A percentile compares a stretch with the other conserved stretches of the same genome.
phyloP scores from a whole-genome alignment of 495 filamentous ascomycete species.

The Daldinia caldariorum region DNA sequence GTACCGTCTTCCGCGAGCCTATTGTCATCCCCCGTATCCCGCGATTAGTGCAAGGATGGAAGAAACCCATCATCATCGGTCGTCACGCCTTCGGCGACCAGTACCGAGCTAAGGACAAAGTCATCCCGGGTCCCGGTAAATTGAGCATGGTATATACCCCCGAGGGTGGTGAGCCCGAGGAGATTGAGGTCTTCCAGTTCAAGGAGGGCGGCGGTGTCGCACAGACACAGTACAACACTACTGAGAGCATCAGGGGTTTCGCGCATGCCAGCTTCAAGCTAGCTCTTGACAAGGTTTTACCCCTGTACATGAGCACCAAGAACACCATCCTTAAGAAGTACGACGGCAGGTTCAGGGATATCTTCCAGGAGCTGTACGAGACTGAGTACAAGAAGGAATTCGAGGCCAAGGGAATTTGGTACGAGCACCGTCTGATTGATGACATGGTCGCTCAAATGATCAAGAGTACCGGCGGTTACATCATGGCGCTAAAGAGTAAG shows the following conservation, averaged over 20 bases:
- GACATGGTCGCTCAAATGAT: slow-evolving; percentile 99
- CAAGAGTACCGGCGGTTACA: slow-evolving; percentile 92
- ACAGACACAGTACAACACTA: slow-evolving; percentile 96
- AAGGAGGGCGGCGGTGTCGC: slow-evolving; percentile 83
- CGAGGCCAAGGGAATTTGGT: slow-evolving; percentile 93
- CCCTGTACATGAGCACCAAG: slow-evolving; percentile 99
- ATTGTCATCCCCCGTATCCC: slow-evolving; percentile 95
- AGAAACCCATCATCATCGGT: slow-evolving; percentile 97
- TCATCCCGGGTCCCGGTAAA: slow-evolving; percentile 82
- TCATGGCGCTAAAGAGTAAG: slow-evolving; percentile 98
- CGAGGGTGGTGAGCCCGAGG: slow-evolving; percentile 79
- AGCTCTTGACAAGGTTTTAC: slow-evolving; percentile 83
- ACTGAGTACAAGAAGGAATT: slow-evolving; percentile 85
- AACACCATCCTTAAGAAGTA: slow-evolving; percentile 99
- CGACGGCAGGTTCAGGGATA: slow-evolving; percentile 97
- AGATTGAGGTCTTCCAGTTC: slow-evolving; percentile 91
- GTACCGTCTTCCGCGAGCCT: slow-evolving; percentile 97
- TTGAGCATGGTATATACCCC: slow-evolving; percentile 95
- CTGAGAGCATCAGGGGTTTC: slow-evolving; percentile 92
- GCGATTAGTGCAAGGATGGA: slow-evolving; percentile 94
- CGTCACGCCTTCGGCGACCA: slow-evolving; percentile 99
- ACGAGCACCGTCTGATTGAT: slow-evolving; percentile 98
- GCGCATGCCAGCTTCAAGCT: slow-evolving; percentile 97
- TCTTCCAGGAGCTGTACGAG: slow-evolving; percentile 98
- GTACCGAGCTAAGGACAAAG: slow-evolving; percentile 92